Evolutionary conservation across 164 flowering plant genomes (phyloP).

Genomic region (Aristolochia contorta): DNA sequence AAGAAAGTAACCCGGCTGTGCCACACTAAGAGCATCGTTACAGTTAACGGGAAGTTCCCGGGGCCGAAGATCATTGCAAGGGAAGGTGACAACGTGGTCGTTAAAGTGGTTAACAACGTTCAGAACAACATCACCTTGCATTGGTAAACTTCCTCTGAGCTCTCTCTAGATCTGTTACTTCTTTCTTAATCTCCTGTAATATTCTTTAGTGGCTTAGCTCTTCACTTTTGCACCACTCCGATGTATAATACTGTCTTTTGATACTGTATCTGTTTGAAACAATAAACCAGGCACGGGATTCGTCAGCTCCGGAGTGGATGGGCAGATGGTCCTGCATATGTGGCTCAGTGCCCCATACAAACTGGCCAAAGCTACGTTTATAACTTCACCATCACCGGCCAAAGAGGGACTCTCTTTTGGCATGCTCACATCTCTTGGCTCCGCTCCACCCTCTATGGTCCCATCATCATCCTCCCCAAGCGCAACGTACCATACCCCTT

Average conservation of each 20-base stretch:
- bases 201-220: not conserved
- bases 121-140: constrained; percentile 24
- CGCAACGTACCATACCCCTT: constrained; percentile 38
- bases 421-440: constrained; percentile 57
- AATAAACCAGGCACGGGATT: constrained; percentile 70
- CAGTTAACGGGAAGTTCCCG: constrained; percentile 21
- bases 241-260: no score
- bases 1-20: constrained; percentile 18
- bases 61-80: constrained; percentile 24
- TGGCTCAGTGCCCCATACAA: constrained; percentile 59
- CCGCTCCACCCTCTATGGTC: constrained; percentile 41
- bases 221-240: no score
- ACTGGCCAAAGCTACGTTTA: constrained; percentile 33
- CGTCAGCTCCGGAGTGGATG: constrained; percentile 39
- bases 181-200: not conserved
- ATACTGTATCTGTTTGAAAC: no score
- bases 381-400: constrained; percentile 48
- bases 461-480: constrained; percentile 44
- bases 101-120: constrained; percentile 28
- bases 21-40: constrained; percentile 16
- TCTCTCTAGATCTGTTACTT: not conserved
- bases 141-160: constrained; percentile 12
- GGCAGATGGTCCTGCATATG: constrained; percentile 52
- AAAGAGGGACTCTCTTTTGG: constrained; percentile 52
- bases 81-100: constrained; percentile 27